Conservation (phyloP, 78 protist species). For the Dictyostelium purpureum region DNA sequence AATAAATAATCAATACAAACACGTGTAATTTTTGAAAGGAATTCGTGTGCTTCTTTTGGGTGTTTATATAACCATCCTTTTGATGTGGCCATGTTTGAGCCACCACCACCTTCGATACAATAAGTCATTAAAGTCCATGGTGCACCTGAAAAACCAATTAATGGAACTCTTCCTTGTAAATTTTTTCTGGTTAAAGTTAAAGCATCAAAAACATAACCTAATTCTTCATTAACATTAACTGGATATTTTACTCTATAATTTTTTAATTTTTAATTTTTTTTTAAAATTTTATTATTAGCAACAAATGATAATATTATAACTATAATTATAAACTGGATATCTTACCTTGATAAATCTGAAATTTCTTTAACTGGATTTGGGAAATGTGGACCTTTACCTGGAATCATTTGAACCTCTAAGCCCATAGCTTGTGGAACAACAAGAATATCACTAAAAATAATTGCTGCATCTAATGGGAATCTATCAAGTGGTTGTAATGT, state of each 20-base stretch:
- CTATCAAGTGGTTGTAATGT: conserved; percentile 93
- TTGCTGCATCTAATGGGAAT: conserved; percentile 95
- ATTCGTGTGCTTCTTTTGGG: conserved; percentile 72
- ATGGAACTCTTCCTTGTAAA: conserved; percentile 85
- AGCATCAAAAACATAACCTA: conserved; percentile 91
- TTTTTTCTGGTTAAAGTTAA: conserved; percentile 83
- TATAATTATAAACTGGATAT: too few species aligned
- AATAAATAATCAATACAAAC: conserved; percentile 78
- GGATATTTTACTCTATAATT: conserved; percentile 40
- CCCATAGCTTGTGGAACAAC: conserved; percentile 91
- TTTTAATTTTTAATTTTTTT: too few species aligned
- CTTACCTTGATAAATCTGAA: background rate
- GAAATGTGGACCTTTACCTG: conserved; percentile 91
- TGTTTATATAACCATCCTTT: conserved; percentile 83
- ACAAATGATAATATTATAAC: too few species aligned
- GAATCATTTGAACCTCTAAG: conserved; percentile 82
- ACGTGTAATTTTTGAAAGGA: conserved; percentile 75
- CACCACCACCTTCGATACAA: conserved; percentile 93
- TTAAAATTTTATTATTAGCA: too few species aligned
- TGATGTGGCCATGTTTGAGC: conserved; percentile 27
- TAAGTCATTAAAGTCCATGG: conserved; percentile 95
- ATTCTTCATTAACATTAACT: conserved; percentile 72
- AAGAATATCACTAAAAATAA: conserved; percentile 94
- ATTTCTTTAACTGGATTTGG: conserved; percentile 70
- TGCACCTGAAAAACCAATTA: conserved; percentile 91